Base-by-base conservation (phyloP, 2,329 filamentous ascomycete species). In the Dothistroma pini region DNA sequence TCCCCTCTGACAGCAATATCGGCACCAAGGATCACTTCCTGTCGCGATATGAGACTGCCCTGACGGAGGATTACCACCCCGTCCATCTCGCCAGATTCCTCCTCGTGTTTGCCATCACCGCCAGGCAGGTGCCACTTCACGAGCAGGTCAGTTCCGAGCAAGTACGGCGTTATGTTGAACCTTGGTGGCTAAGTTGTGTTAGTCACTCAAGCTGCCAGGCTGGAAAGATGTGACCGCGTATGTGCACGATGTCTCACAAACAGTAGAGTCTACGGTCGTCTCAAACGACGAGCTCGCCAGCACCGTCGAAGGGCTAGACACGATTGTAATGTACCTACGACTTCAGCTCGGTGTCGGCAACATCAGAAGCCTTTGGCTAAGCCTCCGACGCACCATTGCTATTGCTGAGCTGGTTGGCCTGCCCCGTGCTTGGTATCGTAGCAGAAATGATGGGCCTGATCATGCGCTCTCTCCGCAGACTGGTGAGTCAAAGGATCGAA, bases 331-430 rank as follows among this genome's bases (percentile, higher is more conserved):
- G 31, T 76, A 71, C 58, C 57, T 74, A 32, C 69, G 75, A 60
- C 69, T 78, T 72, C 70, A 72, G 59, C 66, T 75, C 19, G 70
- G 72, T 9, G 70, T 69, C 29, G 75, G 74, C 2, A 73, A 72
- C 34, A 68, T 77, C 21, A 69, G 72, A 50, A 74, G 72, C 29
- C 67, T 71, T 25, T 78, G 75, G 75, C 63, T 77, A 22, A 68
- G 66, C 22, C 57, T 77, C 19, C 75, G 76, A n/a, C 71, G 75
- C 47, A 66, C 72, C 21, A 72, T 76, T 29, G 72, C 75, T 3
- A 65, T 77, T 25, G 75, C 75, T 49, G 75, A 78, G 63, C 63
- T 78, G 1, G 74, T 76, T 51, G 76, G 75, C 2, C 62, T 78
- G 4, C 74, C 74, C 9, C 66, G 65, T 35, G 56, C 61, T 22